Evolutionary conservation across 1,284 basidiomycete genomes (phyloP), one percentile per base, ranked within the genome.

Genomic region (Marasmius oreades): DNA sequence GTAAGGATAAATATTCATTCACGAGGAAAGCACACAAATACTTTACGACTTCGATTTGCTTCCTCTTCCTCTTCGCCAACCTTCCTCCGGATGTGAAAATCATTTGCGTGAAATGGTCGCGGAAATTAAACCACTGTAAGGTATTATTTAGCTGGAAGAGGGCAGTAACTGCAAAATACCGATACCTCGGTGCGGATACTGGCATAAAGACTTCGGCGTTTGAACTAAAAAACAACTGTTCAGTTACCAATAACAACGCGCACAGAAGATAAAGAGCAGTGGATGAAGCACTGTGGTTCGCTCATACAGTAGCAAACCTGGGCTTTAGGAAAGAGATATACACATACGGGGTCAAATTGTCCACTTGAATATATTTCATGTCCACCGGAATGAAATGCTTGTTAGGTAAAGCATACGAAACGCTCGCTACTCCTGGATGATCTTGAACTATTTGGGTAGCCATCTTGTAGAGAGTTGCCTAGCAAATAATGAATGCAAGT

Each of bases 381-480:
- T 90, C 84, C 52, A 91, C 87, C 0, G 88, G 89, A 64, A 96
- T 83, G 70, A 94, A 96, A 69, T 96, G 94, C 75, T 94, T 95
- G 81, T 98, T 98, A 8, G 95, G 95, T 28, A 97, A 78, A 51
- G 77, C 74, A 73, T 95, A 97, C 26, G 80, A 78, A 39, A 93
- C 88, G 8, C 73, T 73, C 48, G 78, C 68, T 20, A 97, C 79
- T 3, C 77, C 77, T 22, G 69, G 69, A 67, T 93, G 90, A 67
- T 88, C 81, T 5, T 71, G 70, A 28, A 96, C 74, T 59, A 97
- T 80, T 5, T 79, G 78, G 62, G 90, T 81, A 0, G 81, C 90
- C 85, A 97, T 97, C 72, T 90, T 91, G 81, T 89, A 97, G 57
- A 95, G 77, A 46, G 93, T 96, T 12, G 94, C 93, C 86, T 93